These are phyloP conservation scores for Rhizophlyctis rosea DNA, from an alignment of 192 early-diverging fungal species.

Conservation along the genomic window DNA sequence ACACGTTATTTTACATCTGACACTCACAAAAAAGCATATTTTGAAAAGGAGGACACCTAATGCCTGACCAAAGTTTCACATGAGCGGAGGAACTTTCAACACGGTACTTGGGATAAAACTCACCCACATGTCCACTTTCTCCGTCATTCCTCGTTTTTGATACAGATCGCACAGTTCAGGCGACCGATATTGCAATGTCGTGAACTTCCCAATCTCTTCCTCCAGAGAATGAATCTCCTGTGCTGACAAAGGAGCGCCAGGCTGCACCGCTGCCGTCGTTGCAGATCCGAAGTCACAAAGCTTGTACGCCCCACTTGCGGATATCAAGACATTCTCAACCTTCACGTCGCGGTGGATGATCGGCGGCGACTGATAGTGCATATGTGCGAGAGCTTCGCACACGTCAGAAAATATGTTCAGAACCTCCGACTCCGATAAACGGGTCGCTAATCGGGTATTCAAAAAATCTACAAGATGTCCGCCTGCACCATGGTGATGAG, in stretches of 20 bases:
- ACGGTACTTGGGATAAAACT: neutral
- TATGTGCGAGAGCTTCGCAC: constrained; percentile 83
- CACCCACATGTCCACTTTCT: constrained; percentile 72
- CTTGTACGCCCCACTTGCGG: constrained; percentile 66
- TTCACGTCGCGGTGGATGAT: constrained; percentile 79
- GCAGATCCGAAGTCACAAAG: constrained; percentile 97
- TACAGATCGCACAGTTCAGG: constrained; percentile 96
- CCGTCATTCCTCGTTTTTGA: constrained; percentile 72
- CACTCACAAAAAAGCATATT: constrained; percentile 77
- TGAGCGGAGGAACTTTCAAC: neutral
- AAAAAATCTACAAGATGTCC: constrained; percentile 82
- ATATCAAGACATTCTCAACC: constrained; percentile 76
- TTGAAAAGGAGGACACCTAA: constrained; percentile 94
- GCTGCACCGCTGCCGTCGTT: constrained; percentile 54
- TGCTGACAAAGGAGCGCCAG: constrained; percentile 55
- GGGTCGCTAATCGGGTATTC: constrained; percentile 70
- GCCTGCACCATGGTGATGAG: constrained; percentile 41
- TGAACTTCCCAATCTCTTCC: constrained; percentile 81
- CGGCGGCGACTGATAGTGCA: constrained; percentile 81
- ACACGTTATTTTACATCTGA: neutral
- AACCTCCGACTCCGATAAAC: constrained; percentile 80
- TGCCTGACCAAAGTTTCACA: constrained; percentile 47
- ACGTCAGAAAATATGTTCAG: constrained; percentile 85
- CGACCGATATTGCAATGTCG: constrained; percentile 92
- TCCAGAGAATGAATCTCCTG: constrained; percentile 74